phyloP scores from a whole-genome alignment of 495 filamentous ascomycete species.

The Penicillium chermesinum region DNA sequence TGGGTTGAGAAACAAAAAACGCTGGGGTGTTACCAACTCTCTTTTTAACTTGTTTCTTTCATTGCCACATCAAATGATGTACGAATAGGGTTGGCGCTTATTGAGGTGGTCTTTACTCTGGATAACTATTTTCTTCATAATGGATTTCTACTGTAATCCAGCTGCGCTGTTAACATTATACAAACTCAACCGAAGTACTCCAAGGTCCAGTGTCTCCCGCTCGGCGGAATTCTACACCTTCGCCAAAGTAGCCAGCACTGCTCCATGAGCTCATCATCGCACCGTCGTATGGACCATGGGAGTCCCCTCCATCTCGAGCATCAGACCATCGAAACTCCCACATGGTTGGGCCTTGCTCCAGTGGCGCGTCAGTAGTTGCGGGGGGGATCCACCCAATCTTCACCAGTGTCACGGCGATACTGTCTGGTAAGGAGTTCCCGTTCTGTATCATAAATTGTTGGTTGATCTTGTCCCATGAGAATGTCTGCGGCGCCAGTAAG shows the following conservation, averaged over 20 bases:
- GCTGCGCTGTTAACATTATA: conserved; percentile 28
- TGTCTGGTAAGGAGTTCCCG: conserved; percentile 79
- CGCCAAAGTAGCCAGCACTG: conserved; percentile 86
- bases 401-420: conserved; percentile 81
- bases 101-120: conserved; percentile 20
- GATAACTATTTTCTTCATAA: background rate
- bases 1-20: conserved; percentile 14
- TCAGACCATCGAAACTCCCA: conserved; percentile 95
- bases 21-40: conserved; percentile 17
- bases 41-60: conserved; percentile 21
- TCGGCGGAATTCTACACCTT: conserved; percentile 81
- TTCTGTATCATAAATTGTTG: conserved; percentile 84
- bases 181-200: conserved; percentile 58
- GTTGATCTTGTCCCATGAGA: conserved; percentile 71
- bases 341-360: conserved; percentile 40
- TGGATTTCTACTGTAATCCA: conserved; percentile 17
- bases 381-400: conserved; percentile 77
- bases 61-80: conserved; percentile 37
- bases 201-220: conserved; percentile 56
- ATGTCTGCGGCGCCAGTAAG: conserved; percentile 88
- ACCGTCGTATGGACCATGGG: conserved; percentile 83
- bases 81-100: conserved; percentile 45
- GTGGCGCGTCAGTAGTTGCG: conserved; percentile 15
- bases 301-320: conserved; percentile 70
- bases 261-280: conserved; percentile 83